Percentiles rank a stretch among this genome's conserved stretches.
phyloP scores from a whole-genome alignment of 345 rosid species.

The Camelina neglecta region DNA sequence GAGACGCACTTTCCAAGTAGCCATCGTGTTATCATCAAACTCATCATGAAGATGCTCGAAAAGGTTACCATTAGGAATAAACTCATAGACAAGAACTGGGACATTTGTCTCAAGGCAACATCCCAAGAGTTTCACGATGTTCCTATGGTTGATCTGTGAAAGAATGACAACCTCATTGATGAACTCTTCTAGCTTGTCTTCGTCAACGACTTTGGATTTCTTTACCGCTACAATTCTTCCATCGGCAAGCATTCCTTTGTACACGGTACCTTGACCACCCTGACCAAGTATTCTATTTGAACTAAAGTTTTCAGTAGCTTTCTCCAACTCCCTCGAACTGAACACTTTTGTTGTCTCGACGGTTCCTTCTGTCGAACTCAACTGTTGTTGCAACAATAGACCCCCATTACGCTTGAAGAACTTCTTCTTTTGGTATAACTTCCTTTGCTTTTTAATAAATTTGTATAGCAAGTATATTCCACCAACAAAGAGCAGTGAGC shows the following conservation, averaged over 20 bases:
- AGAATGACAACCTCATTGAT: slow-evolving; percentile 27
- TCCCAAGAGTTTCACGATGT: slow-evolving; percentile 8
- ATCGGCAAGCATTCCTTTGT: slow-evolving; percentile 11
- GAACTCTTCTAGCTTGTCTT: slow-evolving; percentile 12
- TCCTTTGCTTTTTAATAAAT: not conserved
- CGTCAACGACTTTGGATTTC: not conserved
- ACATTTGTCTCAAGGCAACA: slow-evolving; percentile 16
- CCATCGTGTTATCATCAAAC: not conserved
- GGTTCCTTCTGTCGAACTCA: not conserved
- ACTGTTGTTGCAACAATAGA: slow-evolving; percentile 11
- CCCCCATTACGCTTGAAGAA: slow-evolving; percentile 12
- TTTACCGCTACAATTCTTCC: slow-evolving; percentile 11
- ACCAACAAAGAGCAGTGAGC: not conserved
- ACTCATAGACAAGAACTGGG: slow-evolving; percentile 9
- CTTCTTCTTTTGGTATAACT: not conserved
- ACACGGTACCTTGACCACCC: slow-evolving; percentile 23
- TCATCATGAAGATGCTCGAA: slow-evolving; percentile 24
- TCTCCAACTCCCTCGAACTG: not conserved
- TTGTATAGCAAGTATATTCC: not conserved
- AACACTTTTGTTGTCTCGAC: not conserved
- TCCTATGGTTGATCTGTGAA: slow-evolving; percentile 11
- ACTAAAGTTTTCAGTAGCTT: slow-evolving; percentile 15
- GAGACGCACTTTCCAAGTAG: slow-evolving; percentile 14
- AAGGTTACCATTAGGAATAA: slow-evolving; percentile 20
- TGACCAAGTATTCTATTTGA: not conserved